Evolutionary conservation across 495 filamentous ascomycete genomes (phyloP).

Genomic region (Penicillium coffeae): DNA sequence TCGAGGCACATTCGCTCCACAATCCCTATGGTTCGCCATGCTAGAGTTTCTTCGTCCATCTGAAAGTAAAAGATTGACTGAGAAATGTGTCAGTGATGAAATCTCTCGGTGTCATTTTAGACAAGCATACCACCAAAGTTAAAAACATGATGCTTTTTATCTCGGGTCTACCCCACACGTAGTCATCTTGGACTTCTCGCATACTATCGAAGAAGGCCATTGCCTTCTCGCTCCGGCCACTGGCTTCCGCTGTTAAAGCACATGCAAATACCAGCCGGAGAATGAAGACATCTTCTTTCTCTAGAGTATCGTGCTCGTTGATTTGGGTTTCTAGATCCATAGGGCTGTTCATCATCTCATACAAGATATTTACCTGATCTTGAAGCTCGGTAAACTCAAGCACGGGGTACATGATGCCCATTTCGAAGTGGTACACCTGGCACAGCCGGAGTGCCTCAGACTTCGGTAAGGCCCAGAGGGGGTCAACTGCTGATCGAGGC

Average conservation of each 20-base stretch:
- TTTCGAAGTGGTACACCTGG: constrained; percentile 74
- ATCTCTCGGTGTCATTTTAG: not conserved
- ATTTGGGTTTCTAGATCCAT: not conserved
- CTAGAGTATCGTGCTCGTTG: constrained; percentile 27
- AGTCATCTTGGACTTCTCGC: constrained; percentile 58
- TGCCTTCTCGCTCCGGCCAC: constrained; percentile 69
- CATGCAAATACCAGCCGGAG: constrained; percentile 75
- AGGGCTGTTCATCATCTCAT: constrained; percentile 50
- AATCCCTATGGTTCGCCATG: constrained; percentile 79
- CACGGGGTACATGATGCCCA: constrained; percentile 85
- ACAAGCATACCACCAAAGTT: constrained; percentile 56
- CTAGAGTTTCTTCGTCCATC: constrained; percentile 72
- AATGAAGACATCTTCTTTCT: constrained; percentile 60
- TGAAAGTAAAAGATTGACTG: constrained; percentile 59
- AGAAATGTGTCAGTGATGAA: constrained; percentile 3
- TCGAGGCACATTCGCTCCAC: constrained; percentile 74
- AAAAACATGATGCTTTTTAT: constrained; percentile 65
- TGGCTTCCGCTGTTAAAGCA: constrained; percentile 66
- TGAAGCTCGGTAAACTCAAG: constrained; percentile 61
- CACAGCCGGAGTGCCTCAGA: constrained; percentile 73
- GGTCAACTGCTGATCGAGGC: constrained; percentile 50
- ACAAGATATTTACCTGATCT: constrained; percentile 56
- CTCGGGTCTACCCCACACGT: constrained; percentile 61
- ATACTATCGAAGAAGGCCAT: constrained; percentile 68
- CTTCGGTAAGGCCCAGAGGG: constrained; percentile 71